A percentile compares a stretch with the other conserved stretches of the same genome.
These are phyloP conservation scores for Xylaria arbuscula DNA, from an alignment of 2,329 filamentous ascomycete genomes.

Conservation along the genomic window DNA sequence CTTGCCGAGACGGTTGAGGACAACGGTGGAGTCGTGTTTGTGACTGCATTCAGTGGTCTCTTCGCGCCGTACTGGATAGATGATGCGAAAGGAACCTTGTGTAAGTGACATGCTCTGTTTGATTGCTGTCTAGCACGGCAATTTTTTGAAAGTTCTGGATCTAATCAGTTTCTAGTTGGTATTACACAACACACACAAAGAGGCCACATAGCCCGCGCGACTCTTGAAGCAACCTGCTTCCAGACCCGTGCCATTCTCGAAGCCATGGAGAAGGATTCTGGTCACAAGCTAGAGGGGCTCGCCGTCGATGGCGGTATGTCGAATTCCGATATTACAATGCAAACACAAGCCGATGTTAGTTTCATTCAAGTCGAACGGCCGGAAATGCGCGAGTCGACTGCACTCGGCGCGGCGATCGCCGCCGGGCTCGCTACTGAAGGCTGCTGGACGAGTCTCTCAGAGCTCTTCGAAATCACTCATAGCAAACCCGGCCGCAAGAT, in stretches of 20 bases:
- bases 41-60: constrained; percentile 90
- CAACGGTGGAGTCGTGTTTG: constrained; percentile 86
- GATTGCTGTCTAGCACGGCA: neutral
- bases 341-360: constrained; percentile 87
- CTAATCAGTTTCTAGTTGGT: constrained; percentile 65
- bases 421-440: constrained; percentile 81
- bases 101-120: constrained; percentile 55
- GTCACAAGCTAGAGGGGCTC: constrained; percentile 77
- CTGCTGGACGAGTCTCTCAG: constrained; percentile 80
- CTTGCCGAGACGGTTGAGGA: constrained; percentile 68
- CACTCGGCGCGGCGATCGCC: constrained; percentile 87
- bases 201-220: constrained; percentile 88
- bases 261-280: constrained; percentile 89
- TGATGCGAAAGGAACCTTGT: constrained; percentile 88
- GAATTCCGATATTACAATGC: constrained; percentile 90
- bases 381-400: constrained; percentile 89
- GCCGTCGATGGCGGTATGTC: constrained; percentile 91
- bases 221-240: constrained; percentile 90
- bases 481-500: constrained; percentile 75
- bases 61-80: constrained; percentile 97
- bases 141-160: constrained; percentile 9
- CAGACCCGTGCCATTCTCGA: constrained; percentile 92
- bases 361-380: constrained; percentile 85
- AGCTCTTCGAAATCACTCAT: constrained; percentile 72
- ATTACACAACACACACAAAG: constrained; percentile 87